A percentile compares a stretch with the other conserved stretches of the same genome.
phyloP scores from a whole-genome alignment of 306 rosid genomes.

The Aeschynomene evenia region DNA sequence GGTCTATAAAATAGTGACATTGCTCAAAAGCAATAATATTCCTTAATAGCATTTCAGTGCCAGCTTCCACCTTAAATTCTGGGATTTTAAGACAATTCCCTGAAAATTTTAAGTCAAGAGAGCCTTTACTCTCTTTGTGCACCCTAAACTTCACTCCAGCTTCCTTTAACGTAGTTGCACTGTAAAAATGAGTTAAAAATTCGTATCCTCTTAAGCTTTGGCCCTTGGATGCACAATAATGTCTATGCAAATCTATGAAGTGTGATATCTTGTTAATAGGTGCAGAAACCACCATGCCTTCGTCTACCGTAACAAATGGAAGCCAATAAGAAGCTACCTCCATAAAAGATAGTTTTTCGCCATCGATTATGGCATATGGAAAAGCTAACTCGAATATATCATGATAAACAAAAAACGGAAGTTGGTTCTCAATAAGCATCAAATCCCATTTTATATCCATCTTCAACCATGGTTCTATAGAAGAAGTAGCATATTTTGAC shows the following conservation, averaged over 20 bases:
- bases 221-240: background rate
- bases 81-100: background rate
- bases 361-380: background rate
- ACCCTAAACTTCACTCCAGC: slow-evolving; percentile 12
- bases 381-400: background rate
- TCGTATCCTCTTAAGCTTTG: background rate
- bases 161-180: background rate
- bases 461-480: background rate
- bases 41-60: background rate
- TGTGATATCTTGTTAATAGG: too few species aligned
- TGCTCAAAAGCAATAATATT: slow-evolving; percentile 2
- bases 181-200: background rate
- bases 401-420: background rate
- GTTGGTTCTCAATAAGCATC: background rate
- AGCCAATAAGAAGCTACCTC: background rate
- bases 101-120: background rate
- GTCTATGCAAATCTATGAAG: background rate
- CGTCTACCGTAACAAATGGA: background rate
- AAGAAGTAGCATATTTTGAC: background rate
- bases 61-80: background rate
- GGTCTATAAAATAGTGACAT: background rate
- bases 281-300: too few species aligned
- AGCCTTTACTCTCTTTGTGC: background rate
- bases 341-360: background rate
- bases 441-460: background rate